Percentiles rank a stretch among this genome's conserved stretches.
These are phyloP conservation scores for Lobosporangium transversale DNA, from an alignment of 192 early-diverging fungal genomes.

Conservation along the genomic window DNA sequence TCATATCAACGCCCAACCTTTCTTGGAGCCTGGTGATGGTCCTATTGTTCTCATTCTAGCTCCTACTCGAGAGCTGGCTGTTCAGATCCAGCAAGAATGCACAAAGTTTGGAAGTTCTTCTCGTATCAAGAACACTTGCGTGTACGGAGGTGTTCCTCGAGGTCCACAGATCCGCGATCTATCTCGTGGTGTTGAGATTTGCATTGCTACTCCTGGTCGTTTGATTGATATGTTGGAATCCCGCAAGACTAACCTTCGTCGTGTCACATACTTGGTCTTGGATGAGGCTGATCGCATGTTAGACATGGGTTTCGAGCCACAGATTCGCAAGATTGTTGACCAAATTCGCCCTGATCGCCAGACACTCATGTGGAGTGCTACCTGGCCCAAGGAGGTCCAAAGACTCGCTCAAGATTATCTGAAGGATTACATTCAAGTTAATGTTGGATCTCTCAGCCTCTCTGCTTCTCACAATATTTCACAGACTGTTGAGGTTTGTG, in stretches of 20 bases:
- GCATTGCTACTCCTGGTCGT: constrained; percentile 97
- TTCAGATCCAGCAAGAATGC: constrained; percentile 97
- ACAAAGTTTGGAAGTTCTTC: constrained; percentile 91
- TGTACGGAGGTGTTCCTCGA: constrained; percentile 95
- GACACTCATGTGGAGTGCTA: constrained; percentile 99
- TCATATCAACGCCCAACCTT: constrained; percentile 98
- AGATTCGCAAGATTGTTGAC: constrained; percentile 97
- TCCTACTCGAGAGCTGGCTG: constrained; percentile 96
- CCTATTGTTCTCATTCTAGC: constrained; percentile 96
- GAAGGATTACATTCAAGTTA: constrained; percentile 95
- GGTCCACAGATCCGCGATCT: constrained; percentile 93
- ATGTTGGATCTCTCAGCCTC: constrained; percentile 92
- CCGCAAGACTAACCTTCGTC: constrained; percentile 87
- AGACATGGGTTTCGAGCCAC: constrained; percentile 99
- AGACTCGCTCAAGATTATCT: constrained; percentile 91
- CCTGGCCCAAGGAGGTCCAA: constrained; percentile 98
- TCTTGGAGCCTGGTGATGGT: constrained; percentile 91
- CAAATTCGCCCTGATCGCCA: constrained; percentile 98
- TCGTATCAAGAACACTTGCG: constrained; percentile 91
- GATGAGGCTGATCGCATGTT: constrained; percentile 99
- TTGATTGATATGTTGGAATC: constrained; percentile 96
- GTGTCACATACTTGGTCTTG: constrained; percentile 96
- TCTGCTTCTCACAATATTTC: constrained; percentile 93
- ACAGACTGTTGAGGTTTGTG: constrained; percentile 91
- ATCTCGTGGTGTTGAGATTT: constrained; percentile 88